Percentiles rank a stretch among this genome's conserved stretches.
Conservation (phyloP, 2,329 filamentous ascomycete species). For the Aspergillus amoenus region DNA sequence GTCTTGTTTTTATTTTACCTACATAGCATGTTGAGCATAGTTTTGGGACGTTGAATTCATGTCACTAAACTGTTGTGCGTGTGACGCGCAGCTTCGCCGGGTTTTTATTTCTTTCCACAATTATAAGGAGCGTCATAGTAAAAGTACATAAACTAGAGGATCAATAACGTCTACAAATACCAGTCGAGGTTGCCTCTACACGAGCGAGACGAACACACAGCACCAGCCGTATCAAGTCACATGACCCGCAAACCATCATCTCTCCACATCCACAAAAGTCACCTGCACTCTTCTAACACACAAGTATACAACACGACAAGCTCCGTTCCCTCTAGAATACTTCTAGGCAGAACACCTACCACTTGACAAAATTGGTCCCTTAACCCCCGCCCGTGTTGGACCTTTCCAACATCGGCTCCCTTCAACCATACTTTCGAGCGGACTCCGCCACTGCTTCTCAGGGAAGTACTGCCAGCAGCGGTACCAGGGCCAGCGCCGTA, state of each 20-base stretch:
- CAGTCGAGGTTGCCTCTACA: no score
- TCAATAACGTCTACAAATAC: not conserved
- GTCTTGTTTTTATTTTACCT: not conserved
- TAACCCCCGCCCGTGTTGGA: not conserved
- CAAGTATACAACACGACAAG: not conserved
- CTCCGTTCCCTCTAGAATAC: not conserved
- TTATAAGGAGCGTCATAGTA: not conserved
- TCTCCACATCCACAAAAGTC: not conserved
- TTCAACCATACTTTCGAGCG: no score
- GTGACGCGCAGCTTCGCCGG: not conserved
- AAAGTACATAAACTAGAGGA: not conserved
- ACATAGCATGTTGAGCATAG: constrained; percentile 1
- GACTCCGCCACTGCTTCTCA: not conserved
- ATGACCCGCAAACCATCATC: not conserved
- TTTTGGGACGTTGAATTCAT: constrained; percentile 10
- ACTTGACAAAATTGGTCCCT: not conserved
- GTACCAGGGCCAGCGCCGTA: not conserved
- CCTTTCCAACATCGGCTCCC: not conserved
- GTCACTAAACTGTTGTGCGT: not conserved
- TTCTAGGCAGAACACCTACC: not conserved
- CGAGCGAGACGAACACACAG: not conserved
- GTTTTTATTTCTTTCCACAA: not conserved
- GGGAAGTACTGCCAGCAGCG: not conserved
- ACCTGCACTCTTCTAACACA: not conserved
- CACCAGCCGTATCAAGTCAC: not conserved